These are phyloP conservation scores for Gyromitra esculenta DNA, from an alignment of 2,329 filamentous ascomycete species.

Conservation along the genomic window DNA sequence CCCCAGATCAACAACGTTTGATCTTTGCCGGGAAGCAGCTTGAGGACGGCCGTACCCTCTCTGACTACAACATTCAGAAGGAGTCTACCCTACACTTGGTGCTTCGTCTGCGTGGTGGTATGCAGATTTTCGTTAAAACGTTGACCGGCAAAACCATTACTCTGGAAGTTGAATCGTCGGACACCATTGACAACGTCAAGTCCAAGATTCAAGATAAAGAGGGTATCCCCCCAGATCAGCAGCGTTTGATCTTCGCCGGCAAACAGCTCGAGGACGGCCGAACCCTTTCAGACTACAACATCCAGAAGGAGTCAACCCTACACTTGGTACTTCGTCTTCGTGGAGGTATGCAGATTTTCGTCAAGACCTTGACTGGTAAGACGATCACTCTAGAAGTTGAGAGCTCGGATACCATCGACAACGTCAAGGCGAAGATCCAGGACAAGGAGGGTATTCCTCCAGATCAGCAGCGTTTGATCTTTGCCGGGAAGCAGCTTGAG, in stretches of 20 bases:
- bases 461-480: constrained; percentile 76
- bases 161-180: constrained; percentile 84
- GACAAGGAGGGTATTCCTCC: constrained; percentile 83
- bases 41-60: constrained; percentile 98
- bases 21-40: constrained; percentile 92
- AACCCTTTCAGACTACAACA: constrained; percentile 94
- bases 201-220: constrained; percentile 82
- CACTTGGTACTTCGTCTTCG: constrained; percentile 83
- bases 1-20: constrained; percentile 75
- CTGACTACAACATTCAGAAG: constrained; percentile 99
- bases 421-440: constrained; percentile 77
- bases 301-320: constrained; percentile 88
- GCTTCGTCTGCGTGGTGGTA: constrained; percentile 98
- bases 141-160: constrained; percentile 86
- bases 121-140: constrained; percentile 62
- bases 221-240: constrained; percentile 68
- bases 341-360: constrained; percentile 86
- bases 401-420: constrained; percentile 75
- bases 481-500: constrained; percentile 80
- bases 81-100: constrained; percentile 98
- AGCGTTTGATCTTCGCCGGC: constrained; percentile 81
- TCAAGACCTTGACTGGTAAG: constrained; percentile 82
- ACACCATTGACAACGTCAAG: constrained; percentile 96
- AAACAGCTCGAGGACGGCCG: constrained; percentile 94
- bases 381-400: constrained; percentile 76